phyloP scores from a whole-genome alignment of 2,329 filamentous ascomycete species.

The Hymenoscyphus fructigenus region DNA sequence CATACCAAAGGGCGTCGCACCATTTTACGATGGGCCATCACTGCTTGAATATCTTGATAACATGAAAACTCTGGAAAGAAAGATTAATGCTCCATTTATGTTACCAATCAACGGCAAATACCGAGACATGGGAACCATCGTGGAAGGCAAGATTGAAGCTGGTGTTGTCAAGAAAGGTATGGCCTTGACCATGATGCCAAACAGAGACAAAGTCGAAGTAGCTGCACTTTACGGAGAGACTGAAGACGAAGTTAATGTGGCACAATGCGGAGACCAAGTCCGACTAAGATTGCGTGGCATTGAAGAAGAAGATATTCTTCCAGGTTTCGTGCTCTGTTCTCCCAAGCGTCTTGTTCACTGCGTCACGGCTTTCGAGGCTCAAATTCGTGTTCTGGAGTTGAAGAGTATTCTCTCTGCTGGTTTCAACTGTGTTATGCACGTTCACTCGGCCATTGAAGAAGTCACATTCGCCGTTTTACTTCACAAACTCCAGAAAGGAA shows the following conservation, averaged over 20 bases:
- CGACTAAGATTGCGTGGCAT: constrained; percentile 88
- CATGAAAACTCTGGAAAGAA: constrained; percentile 91
- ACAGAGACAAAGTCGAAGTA: constrained; percentile 77
- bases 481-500: constrained; percentile 95
- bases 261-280: constrained; percentile 92
- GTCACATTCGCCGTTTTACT: constrained; percentile 86
- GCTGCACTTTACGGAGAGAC: constrained; percentile 91
- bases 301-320: constrained; percentile 95
- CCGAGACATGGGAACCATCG: constrained; percentile 93
- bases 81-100: constrained; percentile 98
- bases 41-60: constrained; percentile 93
- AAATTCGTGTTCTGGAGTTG: constrained; percentile 91
- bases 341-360: constrained; percentile 91
- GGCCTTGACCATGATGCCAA: constrained; percentile 91
- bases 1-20: constrained; percentile 70
- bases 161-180: constrained; percentile 90
- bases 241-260: constrained; percentile 82
- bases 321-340: constrained; percentile 94
- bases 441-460: constrained; percentile 96
- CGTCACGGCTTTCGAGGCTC: constrained; percentile 87
- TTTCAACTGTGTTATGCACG: constrained; percentile 97
- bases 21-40: constrained; percentile 88
- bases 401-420: constrained; percentile 92
- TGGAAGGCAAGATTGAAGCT: constrained; percentile 96
- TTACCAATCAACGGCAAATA: constrained; percentile 98